A percentile compares a stretch with the other conserved stretches of the same genome.
These are phyloP conservation scores for Arabidopsis arenosa DNA, from an alignment of 345 rosid genomes.

Conservation along the genomic window DNA sequence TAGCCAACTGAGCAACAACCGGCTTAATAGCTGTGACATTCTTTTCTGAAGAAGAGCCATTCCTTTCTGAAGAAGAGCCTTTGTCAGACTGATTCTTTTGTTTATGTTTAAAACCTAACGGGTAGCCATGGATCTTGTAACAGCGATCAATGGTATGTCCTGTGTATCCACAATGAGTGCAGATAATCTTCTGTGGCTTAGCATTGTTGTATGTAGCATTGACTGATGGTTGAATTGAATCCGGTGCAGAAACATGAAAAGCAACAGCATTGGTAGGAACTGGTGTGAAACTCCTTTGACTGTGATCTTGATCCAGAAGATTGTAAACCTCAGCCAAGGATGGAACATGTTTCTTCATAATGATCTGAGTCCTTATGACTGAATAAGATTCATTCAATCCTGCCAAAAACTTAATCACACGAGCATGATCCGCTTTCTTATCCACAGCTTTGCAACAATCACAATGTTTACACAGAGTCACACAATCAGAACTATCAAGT, in stretches of 20 bases:
- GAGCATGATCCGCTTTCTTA: accelerated
- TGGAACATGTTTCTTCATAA: background rate
- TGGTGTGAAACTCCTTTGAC: accelerated
- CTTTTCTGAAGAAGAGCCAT: no score
- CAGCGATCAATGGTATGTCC: background rate
- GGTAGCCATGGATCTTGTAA: background rate
- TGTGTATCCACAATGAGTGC: background rate
- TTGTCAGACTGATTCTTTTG: no score
- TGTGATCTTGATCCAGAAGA: background rate
- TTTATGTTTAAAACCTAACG: background rate
- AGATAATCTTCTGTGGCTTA: background rate
- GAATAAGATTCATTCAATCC: background rate
- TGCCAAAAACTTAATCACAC: background rate
- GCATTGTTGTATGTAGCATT: background rate
- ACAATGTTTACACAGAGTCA: background rate
- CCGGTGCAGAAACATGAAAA: no score
- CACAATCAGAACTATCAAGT: background rate
- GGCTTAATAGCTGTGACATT: no score
- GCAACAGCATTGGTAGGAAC: background rate
- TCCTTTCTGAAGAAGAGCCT: no score
- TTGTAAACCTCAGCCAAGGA: background rate
- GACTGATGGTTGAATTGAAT: background rate
- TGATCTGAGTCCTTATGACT: background rate
- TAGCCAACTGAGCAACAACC: background rate
- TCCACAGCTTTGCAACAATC: background rate